Conservation (phyloP, 2,329 filamentous ascomycete genomes). For the Alternaria sp. region DNA sequence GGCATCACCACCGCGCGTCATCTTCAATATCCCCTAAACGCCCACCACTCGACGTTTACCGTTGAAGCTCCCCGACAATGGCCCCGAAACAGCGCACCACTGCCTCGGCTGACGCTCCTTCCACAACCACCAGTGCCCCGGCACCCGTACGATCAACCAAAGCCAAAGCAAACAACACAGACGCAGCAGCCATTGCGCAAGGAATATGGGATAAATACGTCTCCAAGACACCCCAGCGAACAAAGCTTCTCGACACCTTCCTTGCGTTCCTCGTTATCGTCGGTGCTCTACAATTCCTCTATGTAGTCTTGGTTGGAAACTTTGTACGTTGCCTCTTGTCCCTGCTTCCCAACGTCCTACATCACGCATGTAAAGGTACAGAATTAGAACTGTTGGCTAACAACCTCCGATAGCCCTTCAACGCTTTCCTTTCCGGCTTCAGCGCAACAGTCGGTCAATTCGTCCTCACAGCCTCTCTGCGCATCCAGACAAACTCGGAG, state of each 20-base stretch:
- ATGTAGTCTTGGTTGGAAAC: conserved; percentile 91
- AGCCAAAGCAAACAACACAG: conserved; percentile 43
- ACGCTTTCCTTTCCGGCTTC: conserved; percentile 97
- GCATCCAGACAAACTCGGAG: conserved; percentile 88
- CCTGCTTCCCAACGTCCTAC: neutral
- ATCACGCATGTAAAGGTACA: neutral
- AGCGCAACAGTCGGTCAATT: conserved; percentile 95
- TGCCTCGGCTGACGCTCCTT: conserved; percentile 13
- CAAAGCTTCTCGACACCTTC: conserved; percentile 90
- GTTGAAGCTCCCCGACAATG: conserved; percentile 29
- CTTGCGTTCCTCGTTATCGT: conserved; percentile 86
- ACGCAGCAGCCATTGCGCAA: conserved; percentile 66
- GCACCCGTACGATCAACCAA: conserved; percentile 30
- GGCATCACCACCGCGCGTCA: conserved; percentile 10
- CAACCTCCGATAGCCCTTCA: conserved; percentile 80
- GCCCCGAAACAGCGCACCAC: conserved; percentile 44
- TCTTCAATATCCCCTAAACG: neutral
- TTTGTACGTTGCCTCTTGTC: conserved; percentile 72
- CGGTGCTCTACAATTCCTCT: conserved; percentile 89
- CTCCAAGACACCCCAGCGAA: conserved; percentile 83
- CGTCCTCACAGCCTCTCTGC: conserved; percentile 87
- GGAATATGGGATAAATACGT: conserved; percentile 82
- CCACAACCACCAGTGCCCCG: conserved; percentile 27
- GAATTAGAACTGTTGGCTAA: conserved; percentile 2
- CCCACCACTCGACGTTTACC: conserved; percentile 1